Conservation (phyloP, 192 early-diverging fungal species). For the Neocallimastix lanati region DNA sequence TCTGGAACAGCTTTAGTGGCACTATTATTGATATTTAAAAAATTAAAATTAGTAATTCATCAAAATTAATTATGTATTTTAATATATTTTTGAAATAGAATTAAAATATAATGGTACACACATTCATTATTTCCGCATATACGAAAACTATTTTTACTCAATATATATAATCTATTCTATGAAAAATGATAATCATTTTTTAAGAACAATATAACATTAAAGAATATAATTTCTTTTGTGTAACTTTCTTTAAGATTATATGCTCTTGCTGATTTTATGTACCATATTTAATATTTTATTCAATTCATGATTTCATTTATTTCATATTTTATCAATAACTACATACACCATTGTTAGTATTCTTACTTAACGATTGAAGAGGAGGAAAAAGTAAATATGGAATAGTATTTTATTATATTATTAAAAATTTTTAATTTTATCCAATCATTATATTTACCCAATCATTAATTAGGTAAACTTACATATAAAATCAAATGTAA, state of each 20-base stretch:
- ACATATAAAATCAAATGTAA: too few relatives aligned
- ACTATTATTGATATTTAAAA: background rate
- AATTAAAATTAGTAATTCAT: background rate
- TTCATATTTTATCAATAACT: background rate
- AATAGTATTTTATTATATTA: background rate
- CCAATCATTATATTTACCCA: background rate
- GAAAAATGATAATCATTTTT: background rate
- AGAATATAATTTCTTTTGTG: background rate
- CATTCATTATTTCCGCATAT: background rate
- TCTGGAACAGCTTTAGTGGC: constrained; percentile 37
- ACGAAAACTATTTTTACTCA: too few relatives aligned
- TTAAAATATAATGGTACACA: background rate
- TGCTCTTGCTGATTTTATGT: background rate
- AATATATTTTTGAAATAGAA: background rate
- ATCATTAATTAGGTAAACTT: too few relatives aligned
- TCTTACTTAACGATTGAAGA: background rate
- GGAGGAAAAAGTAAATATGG: background rate
- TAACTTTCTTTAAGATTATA: background rate
- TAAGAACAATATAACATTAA: background rate
- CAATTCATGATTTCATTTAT: background rate
- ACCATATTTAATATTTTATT: background rate
- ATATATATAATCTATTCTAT: background rate
- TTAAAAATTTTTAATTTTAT: too few relatives aligned
- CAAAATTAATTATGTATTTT: too few relatives aligned
- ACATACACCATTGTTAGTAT: background rate